Conservation (phyloP, 1,284 basidiomycete species). For the Fomitopsis palustris region DNA sequence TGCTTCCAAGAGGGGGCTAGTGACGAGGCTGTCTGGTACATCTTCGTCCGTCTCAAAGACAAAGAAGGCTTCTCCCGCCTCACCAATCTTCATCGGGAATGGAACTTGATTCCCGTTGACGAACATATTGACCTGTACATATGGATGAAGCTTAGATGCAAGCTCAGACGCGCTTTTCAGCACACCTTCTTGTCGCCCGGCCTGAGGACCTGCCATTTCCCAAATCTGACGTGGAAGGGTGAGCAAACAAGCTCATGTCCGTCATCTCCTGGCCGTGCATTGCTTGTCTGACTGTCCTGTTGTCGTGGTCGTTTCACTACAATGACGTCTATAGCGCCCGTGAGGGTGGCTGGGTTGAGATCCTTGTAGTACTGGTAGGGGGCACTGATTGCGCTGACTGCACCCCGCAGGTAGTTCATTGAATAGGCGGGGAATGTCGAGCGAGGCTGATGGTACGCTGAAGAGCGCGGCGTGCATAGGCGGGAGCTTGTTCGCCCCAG, state of each 20-base stretch:
- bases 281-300: conserved; percentile 10
- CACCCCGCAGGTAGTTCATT: conserved; percentile 83
- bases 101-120: conserved; percentile 83
- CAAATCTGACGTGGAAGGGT: conserved; percentile 98
- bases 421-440: conserved; percentile 10
- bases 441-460: background rate
- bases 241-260: conserved; percentile 82
- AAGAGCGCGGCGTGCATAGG: background rate
- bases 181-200: conserved; percentile 91
- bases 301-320: conserved; percentile 71
- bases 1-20: conserved; percentile 82
- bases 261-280: conserved; percentile 40
- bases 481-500: background rate
- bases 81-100: conserved; percentile 98
- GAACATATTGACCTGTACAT: conserved; percentile 71
- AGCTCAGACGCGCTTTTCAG: conserved; percentile 3
- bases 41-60: conserved; percentile 96
- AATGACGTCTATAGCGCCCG: conserved; percentile 96
- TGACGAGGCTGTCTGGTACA: conserved; percentile 91
- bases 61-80: conserved; percentile 98
- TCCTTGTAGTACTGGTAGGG: conserved; percentile 87
- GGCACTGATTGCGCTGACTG: conserved; percentile 75
- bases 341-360: conserved; percentile 88
- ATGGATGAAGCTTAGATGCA: background rate
- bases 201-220: conserved; percentile 94